These are phyloP conservation scores for Cryptococcus sp. DNA, from an alignment of 1,284 basidiomycete genomes.

Conservation along the genomic window DNA sequence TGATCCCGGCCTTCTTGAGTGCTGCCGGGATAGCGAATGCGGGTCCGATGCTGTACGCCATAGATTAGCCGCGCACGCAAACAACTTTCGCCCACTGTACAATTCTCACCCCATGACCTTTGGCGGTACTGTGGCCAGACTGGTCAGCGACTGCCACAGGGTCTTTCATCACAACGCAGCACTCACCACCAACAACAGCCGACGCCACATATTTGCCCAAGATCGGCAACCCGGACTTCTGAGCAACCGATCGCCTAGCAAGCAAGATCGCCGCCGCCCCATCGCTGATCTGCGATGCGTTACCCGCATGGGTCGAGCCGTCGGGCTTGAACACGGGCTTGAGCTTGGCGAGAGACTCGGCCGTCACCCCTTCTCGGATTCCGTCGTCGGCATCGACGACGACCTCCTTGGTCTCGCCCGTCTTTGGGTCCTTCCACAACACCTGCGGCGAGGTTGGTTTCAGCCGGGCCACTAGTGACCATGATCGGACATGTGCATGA, in stretches of 20 bases:
- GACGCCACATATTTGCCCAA: slow-evolving; percentile 85
- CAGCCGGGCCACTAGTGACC: not conserved
- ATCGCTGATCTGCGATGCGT: slow-evolving; percentile 91
- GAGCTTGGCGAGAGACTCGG: slow-evolving; percentile 77
- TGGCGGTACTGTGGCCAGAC: slow-evolving; percentile 58
- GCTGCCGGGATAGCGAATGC: slow-evolving; percentile 84
- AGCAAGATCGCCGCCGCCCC: slow-evolving; percentile 93
- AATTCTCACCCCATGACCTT: slow-evolving; percentile 70
- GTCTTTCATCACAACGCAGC: not conserved
- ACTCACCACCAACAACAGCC: slow-evolving; percentile 63
- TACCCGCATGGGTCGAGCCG: slow-evolving; percentile 83
- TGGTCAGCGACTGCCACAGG: not conserved
- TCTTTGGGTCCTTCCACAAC: slow-evolving; percentile 74
- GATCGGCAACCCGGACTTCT: slow-evolving; percentile 83
- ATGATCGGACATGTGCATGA: not conserved
- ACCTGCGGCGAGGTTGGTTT: slow-evolving; percentile 50
- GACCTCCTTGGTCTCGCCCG: slow-evolving; percentile 70
- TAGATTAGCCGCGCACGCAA: not conserved
- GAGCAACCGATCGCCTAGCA: slow-evolving; percentile 79
- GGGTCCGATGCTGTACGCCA: slow-evolving; percentile 64
- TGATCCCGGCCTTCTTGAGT: slow-evolving; percentile 68
- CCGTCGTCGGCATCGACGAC: slow-evolving; percentile 86
- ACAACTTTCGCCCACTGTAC: not conserved
- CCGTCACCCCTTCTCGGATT: slow-evolving; percentile 83
- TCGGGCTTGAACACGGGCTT: slow-evolving; percentile 87